phyloP scores from a whole-genome alignment of 805 yeast species.

The Metschnikowia reukaufii region DNA sequence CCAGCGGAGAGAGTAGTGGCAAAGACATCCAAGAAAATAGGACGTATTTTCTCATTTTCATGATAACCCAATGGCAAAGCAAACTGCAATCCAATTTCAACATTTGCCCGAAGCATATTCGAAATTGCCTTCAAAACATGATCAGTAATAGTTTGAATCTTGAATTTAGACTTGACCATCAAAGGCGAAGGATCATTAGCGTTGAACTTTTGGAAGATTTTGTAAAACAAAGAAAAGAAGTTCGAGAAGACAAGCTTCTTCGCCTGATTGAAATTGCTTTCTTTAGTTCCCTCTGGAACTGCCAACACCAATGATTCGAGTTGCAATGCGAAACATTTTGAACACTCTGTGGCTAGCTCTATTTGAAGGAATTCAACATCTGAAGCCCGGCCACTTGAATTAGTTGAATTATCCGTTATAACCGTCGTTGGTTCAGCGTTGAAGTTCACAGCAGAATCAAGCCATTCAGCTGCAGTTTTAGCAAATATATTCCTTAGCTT shows the following conservation, averaged over 20 bases:
- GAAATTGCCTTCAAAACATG: constrained; percentile 66
- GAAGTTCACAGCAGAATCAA: constrained; percentile 49
- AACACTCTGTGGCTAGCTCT: constrained; percentile 65
- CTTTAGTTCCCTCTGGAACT: constrained; percentile 54
- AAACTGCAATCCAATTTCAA: constrained; percentile 72
- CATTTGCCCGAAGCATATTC: constrained; percentile 67
- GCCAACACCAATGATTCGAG: constrained; percentile 60
- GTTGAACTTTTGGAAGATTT: constrained; percentile 49
- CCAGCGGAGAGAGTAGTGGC: constrained; percentile 56
- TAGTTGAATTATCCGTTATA: neutral
- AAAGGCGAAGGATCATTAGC: constrained; percentile 18
- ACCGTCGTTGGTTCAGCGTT: constrained; percentile 19
- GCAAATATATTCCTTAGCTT: constrained; percentile 49
- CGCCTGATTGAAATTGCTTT: constrained; percentile 52
- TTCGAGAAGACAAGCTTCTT: constrained; percentile 65
- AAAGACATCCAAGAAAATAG: constrained; percentile 76
- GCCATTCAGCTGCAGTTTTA: constrained; percentile 51
- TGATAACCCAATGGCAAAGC: constrained; percentile 81
- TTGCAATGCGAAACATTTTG: constrained; percentile 55
- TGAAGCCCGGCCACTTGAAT: constrained; percentile 19
- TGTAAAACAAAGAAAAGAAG: constrained; percentile 62
- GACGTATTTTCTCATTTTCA: constrained; percentile 59
- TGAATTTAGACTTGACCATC: constrained; percentile 44
- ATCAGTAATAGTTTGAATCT: constrained; percentile 56
- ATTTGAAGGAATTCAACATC: constrained; percentile 51